Evolutionary conservation across 176 grass and related monocot species (phyloP).

Genomic region (Tuctoria greenei): DNA sequence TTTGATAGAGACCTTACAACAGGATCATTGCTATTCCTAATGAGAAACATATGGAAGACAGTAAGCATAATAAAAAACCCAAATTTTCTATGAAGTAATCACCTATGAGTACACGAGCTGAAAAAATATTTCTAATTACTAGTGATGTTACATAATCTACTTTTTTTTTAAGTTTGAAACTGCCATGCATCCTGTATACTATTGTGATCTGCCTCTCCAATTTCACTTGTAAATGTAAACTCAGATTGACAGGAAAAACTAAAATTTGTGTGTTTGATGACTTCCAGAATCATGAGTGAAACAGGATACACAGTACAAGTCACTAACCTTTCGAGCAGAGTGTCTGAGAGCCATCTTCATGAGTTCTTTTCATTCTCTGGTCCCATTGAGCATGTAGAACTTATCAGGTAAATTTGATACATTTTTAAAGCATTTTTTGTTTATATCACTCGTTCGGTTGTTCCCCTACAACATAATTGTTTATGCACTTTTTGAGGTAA

Average conservation of each 20-base stretch:
- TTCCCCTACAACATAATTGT: not conserved
- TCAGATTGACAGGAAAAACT: constrained; percentile 13
- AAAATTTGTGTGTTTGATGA: constrained; percentile 27
- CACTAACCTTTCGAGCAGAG: constrained; percentile 71
- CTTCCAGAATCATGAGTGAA: constrained; percentile 72
- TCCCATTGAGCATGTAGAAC: constrained; percentile 87
- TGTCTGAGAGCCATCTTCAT: constrained; percentile 71
- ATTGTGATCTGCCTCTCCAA: not conserved
- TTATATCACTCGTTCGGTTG: not conserved
- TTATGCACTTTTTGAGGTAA: not conserved
- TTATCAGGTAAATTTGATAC: constrained; percentile 60
- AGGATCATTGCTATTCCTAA: constrained; percentile 9
- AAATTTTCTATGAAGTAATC: not conserved
- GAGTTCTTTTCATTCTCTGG: constrained; percentile 98
- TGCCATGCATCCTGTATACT: not conserved
- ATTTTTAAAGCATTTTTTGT: not conserved
- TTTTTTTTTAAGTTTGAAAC: not conserved
- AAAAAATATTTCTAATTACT: not conserved
- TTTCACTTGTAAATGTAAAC: not conserved
- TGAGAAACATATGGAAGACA: not conserved
- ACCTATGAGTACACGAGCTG: not conserved
- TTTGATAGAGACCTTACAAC: constrained; percentile 27
- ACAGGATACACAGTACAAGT: constrained; percentile 76
- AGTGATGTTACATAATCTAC: not conserved
- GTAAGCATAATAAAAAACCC: not conserved